Conservation (phyloP, 2,329 filamentous ascomycete species). For the Penicillium sp. region DNA sequence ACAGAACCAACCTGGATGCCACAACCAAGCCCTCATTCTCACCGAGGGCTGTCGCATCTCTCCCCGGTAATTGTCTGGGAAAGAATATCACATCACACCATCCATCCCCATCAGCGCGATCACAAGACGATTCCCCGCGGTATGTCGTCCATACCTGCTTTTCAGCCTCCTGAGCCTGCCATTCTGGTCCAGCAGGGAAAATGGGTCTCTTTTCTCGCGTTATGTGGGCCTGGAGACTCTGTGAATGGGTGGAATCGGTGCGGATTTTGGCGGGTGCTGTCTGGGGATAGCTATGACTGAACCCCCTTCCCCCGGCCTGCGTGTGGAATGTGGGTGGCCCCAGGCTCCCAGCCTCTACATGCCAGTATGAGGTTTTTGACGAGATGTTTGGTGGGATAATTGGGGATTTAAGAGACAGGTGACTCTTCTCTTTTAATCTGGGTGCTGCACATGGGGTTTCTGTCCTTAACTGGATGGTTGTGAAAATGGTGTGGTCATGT, state of each 20-base stretch:
- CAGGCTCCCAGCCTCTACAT: background rate
- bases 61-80: background rate
- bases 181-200: background rate
- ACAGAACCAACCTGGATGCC: conserved; percentile 1
- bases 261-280: background rate
- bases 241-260: background rate
- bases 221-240: background rate
- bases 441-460: background rate
- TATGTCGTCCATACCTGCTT: background rate
- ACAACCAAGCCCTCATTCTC: conserved; percentile 26
- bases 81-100: background rate
- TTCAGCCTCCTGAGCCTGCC: too few relatives aligned
- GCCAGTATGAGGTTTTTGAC: background rate
- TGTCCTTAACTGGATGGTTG: background rate
- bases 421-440: too few relatives aligned
- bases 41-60: conserved; percentile 20
- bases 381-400: background rate
- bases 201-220: background rate
- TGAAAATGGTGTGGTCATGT: background rate
- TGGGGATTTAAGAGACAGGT: background rate
- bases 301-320: conserved; percentile 2
- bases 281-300: background rate
- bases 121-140: background rate
- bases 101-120: background rate
- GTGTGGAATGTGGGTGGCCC: conserved; percentile 20